Evolutionary conservation across 306 rosid species (phyloP), one percentile per base, ranked within the genome.

Genomic region (Echinosophora koreensis): DNA sequence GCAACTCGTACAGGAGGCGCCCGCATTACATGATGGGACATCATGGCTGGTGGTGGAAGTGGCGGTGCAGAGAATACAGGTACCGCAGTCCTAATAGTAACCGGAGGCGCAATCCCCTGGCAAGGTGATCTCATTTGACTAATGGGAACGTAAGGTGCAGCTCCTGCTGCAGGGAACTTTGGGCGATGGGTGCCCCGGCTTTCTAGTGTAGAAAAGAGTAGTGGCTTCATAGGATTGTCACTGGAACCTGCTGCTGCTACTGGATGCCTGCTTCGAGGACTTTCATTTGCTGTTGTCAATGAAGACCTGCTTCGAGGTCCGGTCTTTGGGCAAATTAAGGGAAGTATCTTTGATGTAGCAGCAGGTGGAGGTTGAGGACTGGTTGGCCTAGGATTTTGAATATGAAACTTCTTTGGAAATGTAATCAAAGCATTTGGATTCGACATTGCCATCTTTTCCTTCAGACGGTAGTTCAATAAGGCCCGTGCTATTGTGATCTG

Each of bases 401-500:
- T 35, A 16, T 90, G 91, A 82, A 91, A 90, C 83, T 69, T 92
- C 78, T 51, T 93, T 1, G 91, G 93, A 77, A 96, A 92, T 30
- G 90, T 89, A 84, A 91, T 86, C 5, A 84, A 86, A 46, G 91
- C 86, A 80, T 89, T 86, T 27, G 93, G 85, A 71, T 96, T 90
- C 12, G 93, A 76, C 89, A 84, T 86, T 18, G 90, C 77, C 72
- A 88, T 84, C 76, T 96, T 93, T 83, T 96, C 98, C 88, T 92
- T 92, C 81, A 85, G 60, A 0, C 96, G 97, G 83, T 84, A 96
- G 73, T 86, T 89, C 52, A 86, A 65, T 22, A 96, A 85, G 58
- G 99, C 97, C 64, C 98, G 87, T 4, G 99, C 96, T 84, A 96
- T 87, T 2, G 98, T 92, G 85, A 92, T 92, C 84, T 96, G 99